Conservation (phyloP, 1,284 basidiomycete genomes). For the Apiotrichum porosum region DNA sequence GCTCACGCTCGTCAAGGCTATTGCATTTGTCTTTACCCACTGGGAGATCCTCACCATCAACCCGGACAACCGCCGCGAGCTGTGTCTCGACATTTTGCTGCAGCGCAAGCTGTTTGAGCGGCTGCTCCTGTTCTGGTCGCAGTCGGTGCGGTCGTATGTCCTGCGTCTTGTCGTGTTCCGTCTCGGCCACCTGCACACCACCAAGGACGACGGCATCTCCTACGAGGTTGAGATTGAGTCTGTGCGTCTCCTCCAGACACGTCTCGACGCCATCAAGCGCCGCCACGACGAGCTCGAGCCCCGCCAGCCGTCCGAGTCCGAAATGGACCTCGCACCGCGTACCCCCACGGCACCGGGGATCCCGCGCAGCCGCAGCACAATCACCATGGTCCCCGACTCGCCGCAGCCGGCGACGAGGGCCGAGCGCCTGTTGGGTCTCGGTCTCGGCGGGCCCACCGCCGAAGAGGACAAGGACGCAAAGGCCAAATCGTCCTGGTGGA, state of each 20-base stretch:
- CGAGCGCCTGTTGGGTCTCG: conserved; percentile 38
- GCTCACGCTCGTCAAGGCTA: conserved; percentile 51
- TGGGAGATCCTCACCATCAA: conserved; percentile 52
- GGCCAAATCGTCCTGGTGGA: conserved; percentile 17
- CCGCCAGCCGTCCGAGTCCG: conserved; percentile 4
- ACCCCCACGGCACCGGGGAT: conserved; percentile 25
- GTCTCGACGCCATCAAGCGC: conserved; percentile 51
- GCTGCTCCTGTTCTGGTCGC: conserved; percentile 52
- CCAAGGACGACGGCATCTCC: conserved; percentile 32
- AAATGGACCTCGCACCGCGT: conserved; percentile 7
- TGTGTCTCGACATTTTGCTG: conserved; percentile 50
- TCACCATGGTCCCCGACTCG: conserved; percentile 47
- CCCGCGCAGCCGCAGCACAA: conserved; percentile 44
- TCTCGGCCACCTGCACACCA: conserved; percentile 50
- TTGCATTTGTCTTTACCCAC: conserved; percentile 53
- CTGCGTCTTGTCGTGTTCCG: conserved; percentile 52
- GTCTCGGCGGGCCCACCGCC: conserved; percentile 17
- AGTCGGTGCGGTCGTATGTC: conserved; percentile 51
- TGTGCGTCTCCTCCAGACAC: conserved; percentile 49
- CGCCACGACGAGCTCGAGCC: conserved; percentile 51
- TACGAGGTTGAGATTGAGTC: conserved; percentile 49
- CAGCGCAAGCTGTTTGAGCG: conserved; percentile 50
- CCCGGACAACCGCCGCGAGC: conserved; percentile 46
- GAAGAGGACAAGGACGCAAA: conserved; percentile 11
- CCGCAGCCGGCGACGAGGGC: conserved; percentile 32